Percentiles rank a stretch among this genome's conserved stretches.
Evolutionary conservation across 106 monocot genomes (phyloP).

Genomic region (Ottelia alismoides): DNA sequence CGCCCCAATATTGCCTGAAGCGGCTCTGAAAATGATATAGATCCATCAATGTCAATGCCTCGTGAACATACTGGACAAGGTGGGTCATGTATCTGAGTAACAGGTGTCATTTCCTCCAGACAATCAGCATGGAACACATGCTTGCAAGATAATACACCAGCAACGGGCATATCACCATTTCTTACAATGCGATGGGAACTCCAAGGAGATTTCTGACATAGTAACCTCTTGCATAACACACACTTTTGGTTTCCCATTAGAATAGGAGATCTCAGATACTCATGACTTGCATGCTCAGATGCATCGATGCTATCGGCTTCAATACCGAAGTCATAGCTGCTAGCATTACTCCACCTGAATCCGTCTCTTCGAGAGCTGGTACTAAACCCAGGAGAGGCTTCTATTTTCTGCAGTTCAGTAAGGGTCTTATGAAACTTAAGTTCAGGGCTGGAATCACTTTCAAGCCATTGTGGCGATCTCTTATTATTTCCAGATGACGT

Average conservation of each 20-base stretch:
- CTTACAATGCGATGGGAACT: constrained; percentile 50
- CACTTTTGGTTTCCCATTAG: constrained; percentile 32
- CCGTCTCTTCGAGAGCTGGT: constrained; percentile 56
- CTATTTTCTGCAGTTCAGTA: constrained; percentile 39
- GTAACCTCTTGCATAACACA: constrained; percentile 42
- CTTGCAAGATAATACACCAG: constrained; percentile 60
- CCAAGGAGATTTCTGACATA: constrained; percentile 80
- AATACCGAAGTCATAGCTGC: constrained; percentile 56
- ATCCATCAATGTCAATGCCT: constrained; percentile 10
- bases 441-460: constrained; percentile 39
- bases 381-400: constrained; percentile 39
- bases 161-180: constrained; percentile 55
- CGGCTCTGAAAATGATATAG: constrained; percentile 42
- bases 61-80: constrained; percentile 27
- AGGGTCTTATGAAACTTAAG: constrained; percentile 45
- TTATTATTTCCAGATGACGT: constrained; percentile 16
- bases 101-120: constrained; percentile 68
- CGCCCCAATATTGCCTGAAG: too few species aligned
- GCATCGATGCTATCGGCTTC: constrained; percentile 51
- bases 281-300: constrained; percentile 20
- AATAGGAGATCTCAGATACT: constrained; percentile 20
- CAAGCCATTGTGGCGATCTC: constrained; percentile 25
- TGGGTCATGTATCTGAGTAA: constrained; percentile 43
- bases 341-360: constrained; percentile 72
- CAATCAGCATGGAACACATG: constrained; percentile 91